Evolutionary conservation across 2,329 filamentous ascomycete genomes (phyloP).

Genomic region (Hymenoscyphus linearis): DNA sequence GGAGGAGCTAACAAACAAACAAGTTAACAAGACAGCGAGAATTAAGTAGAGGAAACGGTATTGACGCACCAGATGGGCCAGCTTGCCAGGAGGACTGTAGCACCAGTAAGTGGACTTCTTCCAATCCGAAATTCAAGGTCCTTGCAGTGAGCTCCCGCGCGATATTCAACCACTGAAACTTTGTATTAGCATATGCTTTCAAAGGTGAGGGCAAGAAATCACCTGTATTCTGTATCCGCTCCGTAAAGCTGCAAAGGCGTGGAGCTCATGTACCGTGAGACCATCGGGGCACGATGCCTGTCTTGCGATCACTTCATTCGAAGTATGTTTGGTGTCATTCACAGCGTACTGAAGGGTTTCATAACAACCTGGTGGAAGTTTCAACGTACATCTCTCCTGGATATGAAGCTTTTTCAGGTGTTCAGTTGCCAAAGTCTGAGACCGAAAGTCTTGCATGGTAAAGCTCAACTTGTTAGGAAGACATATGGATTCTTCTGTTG

Average conservation of each 20-base stretch:
- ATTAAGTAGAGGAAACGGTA: too few species aligned
- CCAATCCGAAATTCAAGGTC: slow-evolving; percentile 44
- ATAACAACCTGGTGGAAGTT: slow-evolving; percentile 31
- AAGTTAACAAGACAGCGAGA: too few species aligned
- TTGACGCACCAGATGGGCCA: slow-evolving; percentile 31
- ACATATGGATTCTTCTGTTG: not conserved
- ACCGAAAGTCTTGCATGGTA: not conserved
- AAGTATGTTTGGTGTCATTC: slow-evolving; percentile 22
- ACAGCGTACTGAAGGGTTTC: slow-evolving; percentile 25
- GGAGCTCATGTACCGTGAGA: not conserved
- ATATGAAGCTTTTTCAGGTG: slow-evolving; percentile 22
- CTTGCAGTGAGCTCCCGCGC: slow-evolving; percentile 43
- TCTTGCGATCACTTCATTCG: not conserved
- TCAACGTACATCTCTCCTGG: slow-evolving; percentile 37
- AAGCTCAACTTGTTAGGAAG: not conserved
- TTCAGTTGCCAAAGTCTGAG: not conserved
- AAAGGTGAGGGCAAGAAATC: too few species aligned
- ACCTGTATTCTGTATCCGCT: slow-evolving; percentile 14
- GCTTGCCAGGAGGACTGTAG: slow-evolving; percentile 45
- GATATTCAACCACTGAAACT: slow-evolving; percentile 53
- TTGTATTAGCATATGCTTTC: slow-evolving; percentile 15
- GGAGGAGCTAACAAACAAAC: not conserved
- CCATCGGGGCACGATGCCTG: not conserved
- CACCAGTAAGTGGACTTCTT: slow-evolving; percentile 42
- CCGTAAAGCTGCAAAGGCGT: not conserved